phyloP scores from a whole-genome alignment of 2,329 filamentous ascomycete species.

The Apiospora koreana region DNA sequence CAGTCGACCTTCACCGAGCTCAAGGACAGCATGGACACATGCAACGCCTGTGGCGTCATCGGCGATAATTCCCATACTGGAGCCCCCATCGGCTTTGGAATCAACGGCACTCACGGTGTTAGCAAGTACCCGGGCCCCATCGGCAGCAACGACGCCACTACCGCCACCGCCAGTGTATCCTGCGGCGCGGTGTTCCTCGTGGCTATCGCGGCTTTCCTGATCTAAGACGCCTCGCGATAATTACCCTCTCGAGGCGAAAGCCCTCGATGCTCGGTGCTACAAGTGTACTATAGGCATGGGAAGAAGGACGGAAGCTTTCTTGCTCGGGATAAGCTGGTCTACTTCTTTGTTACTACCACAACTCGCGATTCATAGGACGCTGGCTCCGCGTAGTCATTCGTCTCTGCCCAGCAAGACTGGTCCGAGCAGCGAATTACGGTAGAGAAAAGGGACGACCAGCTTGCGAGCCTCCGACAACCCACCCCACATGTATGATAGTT shows the following conservation, averaged over 20 bases:
- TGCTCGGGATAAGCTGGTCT: not conserved
- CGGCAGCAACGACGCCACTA: not conserved
- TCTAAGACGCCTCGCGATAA: not conserved
- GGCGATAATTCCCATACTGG: not conserved
- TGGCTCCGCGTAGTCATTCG: too few species aligned
- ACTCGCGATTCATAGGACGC: too few species aligned
- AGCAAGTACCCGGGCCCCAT: not conserved
- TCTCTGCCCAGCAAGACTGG: too few species aligned
- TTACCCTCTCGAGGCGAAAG: not conserved
- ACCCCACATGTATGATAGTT: not conserved
- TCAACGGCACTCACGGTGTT: not conserved
- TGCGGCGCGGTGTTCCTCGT: not conserved
- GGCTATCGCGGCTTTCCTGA: not conserved
- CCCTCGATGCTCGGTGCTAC: not conserved
- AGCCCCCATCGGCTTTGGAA: not conserved
- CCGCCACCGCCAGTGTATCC: not conserved
- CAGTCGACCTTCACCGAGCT: not conserved
- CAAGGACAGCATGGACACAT: not conserved
- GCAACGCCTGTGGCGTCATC: not conserved
- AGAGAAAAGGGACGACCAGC: too few species aligned
- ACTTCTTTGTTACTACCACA: too few species aligned
- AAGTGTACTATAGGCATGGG: too few species aligned
- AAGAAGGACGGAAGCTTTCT: not conserved
- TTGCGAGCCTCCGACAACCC: not conserved
- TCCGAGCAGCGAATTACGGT: too few species aligned